Percentiles rank a stretch among this genome's conserved stretches.
Evolutionary conservation across 164 flowering plant species (phyloP).

Genomic region (Pachysandra terminalis): DNA sequence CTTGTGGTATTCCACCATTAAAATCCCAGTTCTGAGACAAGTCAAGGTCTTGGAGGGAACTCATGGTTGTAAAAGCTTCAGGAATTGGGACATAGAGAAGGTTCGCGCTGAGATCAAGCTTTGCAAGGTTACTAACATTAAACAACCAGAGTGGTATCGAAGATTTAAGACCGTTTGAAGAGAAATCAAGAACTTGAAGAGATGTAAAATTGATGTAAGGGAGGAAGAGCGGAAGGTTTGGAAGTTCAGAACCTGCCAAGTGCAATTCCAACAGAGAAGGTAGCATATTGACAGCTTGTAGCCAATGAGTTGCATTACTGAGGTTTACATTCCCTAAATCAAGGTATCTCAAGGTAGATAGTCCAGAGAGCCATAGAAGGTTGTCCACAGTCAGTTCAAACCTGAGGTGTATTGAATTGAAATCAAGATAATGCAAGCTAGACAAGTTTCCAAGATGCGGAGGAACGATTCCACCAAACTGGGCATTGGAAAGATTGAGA

Average conservation of each 20-base stretch:
- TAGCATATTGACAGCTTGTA: conserved; percentile 16
- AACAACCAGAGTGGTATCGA: background rate
- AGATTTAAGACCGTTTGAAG: background rate
- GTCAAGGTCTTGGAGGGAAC: background rate
- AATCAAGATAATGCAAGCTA: conserved; percentile 19
- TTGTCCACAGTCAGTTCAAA: background rate
- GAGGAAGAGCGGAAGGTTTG: background rate
- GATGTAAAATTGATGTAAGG: background rate
- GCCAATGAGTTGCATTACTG: conserved; percentile 14
- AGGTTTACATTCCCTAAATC: conserved; percentile 16
- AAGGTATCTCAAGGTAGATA: conserved; percentile 20
- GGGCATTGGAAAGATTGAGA: conserved; percentile 16
- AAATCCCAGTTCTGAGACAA: background rate
- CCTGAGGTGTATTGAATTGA: background rate
- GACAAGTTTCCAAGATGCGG: conserved; percentile 17
- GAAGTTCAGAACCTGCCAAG: conserved; percentile 6
- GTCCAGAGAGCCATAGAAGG: conserved; percentile 21
- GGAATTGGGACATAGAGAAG: conserved; percentile 1
- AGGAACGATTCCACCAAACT: conserved; percentile 9
- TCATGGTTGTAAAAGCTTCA: background rate
- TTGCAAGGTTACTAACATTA: background rate
- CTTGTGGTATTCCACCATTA: background rate
- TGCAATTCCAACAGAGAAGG: conserved; percentile 21
- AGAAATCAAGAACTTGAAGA: conserved; percentile 1
- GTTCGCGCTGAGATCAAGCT: background rate